Evolutionary conservation across 2,329 filamentous ascomycete genomes (phyloP), one percentile per base, ranked within the genome.

Genomic region (Fusarium liriodendri): DNA sequence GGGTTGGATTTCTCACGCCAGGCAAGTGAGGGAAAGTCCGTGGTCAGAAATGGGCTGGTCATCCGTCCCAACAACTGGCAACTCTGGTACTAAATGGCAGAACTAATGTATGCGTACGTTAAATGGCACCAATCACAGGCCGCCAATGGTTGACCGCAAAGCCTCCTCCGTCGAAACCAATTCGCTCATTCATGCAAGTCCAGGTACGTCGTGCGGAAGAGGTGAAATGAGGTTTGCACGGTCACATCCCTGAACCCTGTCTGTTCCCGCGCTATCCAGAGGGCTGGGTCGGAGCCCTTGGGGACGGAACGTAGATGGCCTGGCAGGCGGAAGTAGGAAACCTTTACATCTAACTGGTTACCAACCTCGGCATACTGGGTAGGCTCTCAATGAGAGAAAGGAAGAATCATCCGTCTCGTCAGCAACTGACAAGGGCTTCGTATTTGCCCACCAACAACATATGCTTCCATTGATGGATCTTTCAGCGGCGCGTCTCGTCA

Each of bases 201-300:
- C 38, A 42, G 18, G 33, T 35, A 42, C 37, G 54, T 59, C 58
- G 60, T 35, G 66, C 52, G 60, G 63, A 71, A 64, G 67, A 67
- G 20, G 29, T 60, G 67, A 72, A 66, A 78, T 77, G 75, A 78
- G 62, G 69, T 69, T 71, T 75, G 61, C 61, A 60, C 45, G 57
- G 69, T 54, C 58, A 45, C 62, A 73, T 69, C 70, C 76, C 67
- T 76, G 70, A 77, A 77, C 76, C 75, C 66, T 78, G 69, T 42
- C 55, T 18, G 27, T 55, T 72, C 65, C 70, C 64, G 62, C 76
- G 64, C 75, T 78, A 78, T 64, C 76, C 76, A 77, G 64, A 74
- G 68, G 61, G 64, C 66, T 76, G 76, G 76, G 75, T 75, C 72
- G 47, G 57, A 75, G 40, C 45, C 72, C 64, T 73, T 64, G 59